Evolutionary conservation across 768 basidiomycete genomes (phyloP).

Genomic region (Pluteus cervinus): DNA sequence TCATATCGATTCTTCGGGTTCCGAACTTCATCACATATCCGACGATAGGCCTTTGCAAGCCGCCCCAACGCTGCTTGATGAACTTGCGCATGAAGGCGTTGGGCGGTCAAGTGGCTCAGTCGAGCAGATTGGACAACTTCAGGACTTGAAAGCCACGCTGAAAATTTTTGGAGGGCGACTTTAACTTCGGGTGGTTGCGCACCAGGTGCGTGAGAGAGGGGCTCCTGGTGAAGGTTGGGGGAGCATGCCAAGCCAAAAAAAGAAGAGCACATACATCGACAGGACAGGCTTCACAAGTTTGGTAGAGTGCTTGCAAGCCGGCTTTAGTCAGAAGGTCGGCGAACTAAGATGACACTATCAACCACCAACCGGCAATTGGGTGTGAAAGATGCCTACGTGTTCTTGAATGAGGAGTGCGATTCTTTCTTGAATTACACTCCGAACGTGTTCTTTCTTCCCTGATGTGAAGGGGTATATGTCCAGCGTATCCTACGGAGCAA

Average conservation of each 20-base stretch:
- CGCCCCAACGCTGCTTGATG: slow-evolving; percentile 72
- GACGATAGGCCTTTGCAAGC: slow-evolving; percentile 63
- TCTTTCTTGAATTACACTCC: slow-evolving; percentile 52
- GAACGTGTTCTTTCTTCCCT: slow-evolving; percentile 52
- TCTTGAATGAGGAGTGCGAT: slow-evolving; percentile 67
- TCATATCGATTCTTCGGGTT: slow-evolving; percentile 80
- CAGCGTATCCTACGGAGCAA: slow-evolving; percentile 45
- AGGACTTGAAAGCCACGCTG: slow-evolving; percentile 76
- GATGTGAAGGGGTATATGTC: slow-evolving; percentile 64
- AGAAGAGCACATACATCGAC: slow-evolving; percentile 36
- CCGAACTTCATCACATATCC: slow-evolving; percentile 72
- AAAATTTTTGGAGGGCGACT: slow-evolving; percentile 61
- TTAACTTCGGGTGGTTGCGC: slow-evolving; percentile 62
- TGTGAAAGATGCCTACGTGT: slow-evolving; percentile 54
- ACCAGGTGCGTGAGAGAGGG: slow-evolving; percentile 68
- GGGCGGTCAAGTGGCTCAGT: slow-evolving; percentile 66
- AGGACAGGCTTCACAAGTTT: slow-evolving; percentile 32
- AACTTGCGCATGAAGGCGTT: slow-evolving; percentile 58
- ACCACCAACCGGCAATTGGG: slow-evolving; percentile 1
- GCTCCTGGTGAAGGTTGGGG: slow-evolving; percentile 44
- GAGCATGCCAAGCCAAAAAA: no score
- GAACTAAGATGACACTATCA: slow-evolving; percentile 27
- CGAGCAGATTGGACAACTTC: slow-evolving; percentile 80
- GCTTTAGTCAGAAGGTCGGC: slow-evolving; percentile 47
- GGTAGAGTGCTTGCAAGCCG: slow-evolving; percentile 43